Conservation (phyloP, 306 rosid species). For the Oemleria cerasiformis region DNA sequence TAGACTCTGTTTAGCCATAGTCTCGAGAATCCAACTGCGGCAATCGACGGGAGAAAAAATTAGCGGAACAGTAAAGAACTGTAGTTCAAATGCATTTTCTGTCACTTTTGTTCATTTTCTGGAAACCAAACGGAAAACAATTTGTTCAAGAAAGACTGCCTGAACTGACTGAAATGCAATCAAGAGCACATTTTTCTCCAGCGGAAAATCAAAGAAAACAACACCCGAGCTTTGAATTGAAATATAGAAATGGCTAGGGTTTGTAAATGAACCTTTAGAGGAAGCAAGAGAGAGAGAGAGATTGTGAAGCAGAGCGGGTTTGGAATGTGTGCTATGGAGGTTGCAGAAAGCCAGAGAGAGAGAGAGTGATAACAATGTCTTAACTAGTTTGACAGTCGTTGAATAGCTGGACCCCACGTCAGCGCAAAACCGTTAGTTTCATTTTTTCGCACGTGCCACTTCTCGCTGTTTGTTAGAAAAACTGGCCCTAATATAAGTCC, state of each 20-base stretch:
- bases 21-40: constrained; percentile 22
- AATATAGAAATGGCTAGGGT: constrained; percentile 7
- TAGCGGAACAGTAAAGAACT: background rate
- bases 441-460: background rate
- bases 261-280: background rate
- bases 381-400: background rate
- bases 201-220: background rate
- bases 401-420: constrained; percentile 26
- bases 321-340: constrained; percentile 16
- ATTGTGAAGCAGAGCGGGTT: constrained; percentile 10
- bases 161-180: background rate
- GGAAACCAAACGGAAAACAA: constrained; percentile 21
- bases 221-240: background rate
- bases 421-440: constrained; percentile 18
- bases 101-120: constrained; percentile 23
- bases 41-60: background rate
- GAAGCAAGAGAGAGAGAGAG: constrained; percentile 17
- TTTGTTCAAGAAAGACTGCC: background rate
- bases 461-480: background rate
- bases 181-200: constrained; percentile 4
- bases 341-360: background rate
- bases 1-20: constrained; percentile 35
- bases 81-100: constrained; percentile 4
- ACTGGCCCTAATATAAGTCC: background rate
- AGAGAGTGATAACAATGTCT: background rate